Base-by-base conservation (phyloP, 768 basidiomycete species). In the Clitopilus hobsonii region DNA sequence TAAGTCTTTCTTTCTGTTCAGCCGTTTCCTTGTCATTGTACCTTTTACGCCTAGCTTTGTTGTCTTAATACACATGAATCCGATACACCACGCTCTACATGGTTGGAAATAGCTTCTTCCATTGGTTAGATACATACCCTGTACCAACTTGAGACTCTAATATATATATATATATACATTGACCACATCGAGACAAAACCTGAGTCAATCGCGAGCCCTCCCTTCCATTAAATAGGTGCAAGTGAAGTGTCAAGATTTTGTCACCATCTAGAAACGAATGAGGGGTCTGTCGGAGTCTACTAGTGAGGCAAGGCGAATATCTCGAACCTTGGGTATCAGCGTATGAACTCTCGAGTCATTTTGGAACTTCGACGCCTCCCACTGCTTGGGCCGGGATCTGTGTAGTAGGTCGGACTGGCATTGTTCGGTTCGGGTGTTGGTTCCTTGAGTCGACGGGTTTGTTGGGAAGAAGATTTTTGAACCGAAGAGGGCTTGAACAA, bases 401-500 rank as follows among this genome's bases (percentile, higher is more conserved):
- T 45, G 11, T 20, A 18, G 41, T 45, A 23, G 22, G n/a, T 23
- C 10, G 41, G 41, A 20, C 6, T 45, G 11, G n/a, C 41, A 18
- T 45, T 45, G 5, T 45, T 16, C 8, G 41, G 41, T 20, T 45
- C 41, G 18, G 41, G 41, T 5, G 41, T 45, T 20, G 41, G 41
- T 3, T 45, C 41, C 22, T 20, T 45, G 4, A 2, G 22, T 18
- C 41, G 41, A 20, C 41, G 16, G 22, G 41, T 10, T 23, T 45
- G 41, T 4, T 16, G 30, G 16, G 30, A 11, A 11, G n/a, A 20
- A 3, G 18, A 18, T 45, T 45, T 45, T 20, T 45, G 41, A 5
- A 18, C n/a, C 4, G 62, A 38, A 53, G 60, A 27, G 28, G 62
- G 53, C 29, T 58, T 64, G 49, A 64, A 56, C 53, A 23, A 20